phyloP scores from a whole-genome alignment of 1,139 yeast species.

The Protomyces macrosporus region DNA sequence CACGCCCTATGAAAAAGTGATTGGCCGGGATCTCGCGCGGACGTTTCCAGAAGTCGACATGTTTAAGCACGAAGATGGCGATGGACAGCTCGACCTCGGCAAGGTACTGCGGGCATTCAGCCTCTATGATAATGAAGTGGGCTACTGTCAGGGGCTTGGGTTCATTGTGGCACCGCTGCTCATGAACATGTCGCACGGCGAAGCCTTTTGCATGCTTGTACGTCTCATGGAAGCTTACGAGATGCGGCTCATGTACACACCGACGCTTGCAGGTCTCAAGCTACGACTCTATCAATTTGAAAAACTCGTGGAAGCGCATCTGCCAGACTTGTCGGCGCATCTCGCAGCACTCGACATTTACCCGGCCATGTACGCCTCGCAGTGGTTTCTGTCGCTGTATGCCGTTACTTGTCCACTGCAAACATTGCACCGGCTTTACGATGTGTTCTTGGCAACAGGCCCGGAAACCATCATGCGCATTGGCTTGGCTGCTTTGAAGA shows the following conservation, averaged over 20 bases:
- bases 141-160: conserved; percentile 63
- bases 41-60: conserved; percentile 57
- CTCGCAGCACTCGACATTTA: conserved; percentile 40
- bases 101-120: conserved; percentile 61
- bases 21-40: conserved; percentile 56
- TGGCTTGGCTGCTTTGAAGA: conserved; percentile 52
- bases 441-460: conserved; percentile 55
- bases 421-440: conserved; percentile 53
- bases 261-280: conserved; percentile 55
- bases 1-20: conserved; percentile 50
- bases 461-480: conserved; percentile 57
- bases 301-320: conserved; percentile 43
- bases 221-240: conserved; percentile 61
- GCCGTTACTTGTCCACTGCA: conserved; percentile 57
- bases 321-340: conserved; percentile 48
- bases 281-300: conserved; percentile 54
- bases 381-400: conserved; percentile 64
- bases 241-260: conserved; percentile 54
- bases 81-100: conserved; percentile 47
- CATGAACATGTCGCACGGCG: conserved; percentile 48
- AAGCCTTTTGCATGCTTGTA: conserved; percentile 53
- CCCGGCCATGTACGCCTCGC: conserved; percentile 42
- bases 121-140: conserved; percentile 62
- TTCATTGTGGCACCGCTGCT: conserved; percentile 61
- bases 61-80: conserved; percentile 48